These are phyloP conservation scores for Verticillium albo-atrum DNA, from an alignment of 2,329 filamentous ascomycete genomes.

Conservation along the genomic window DNA sequence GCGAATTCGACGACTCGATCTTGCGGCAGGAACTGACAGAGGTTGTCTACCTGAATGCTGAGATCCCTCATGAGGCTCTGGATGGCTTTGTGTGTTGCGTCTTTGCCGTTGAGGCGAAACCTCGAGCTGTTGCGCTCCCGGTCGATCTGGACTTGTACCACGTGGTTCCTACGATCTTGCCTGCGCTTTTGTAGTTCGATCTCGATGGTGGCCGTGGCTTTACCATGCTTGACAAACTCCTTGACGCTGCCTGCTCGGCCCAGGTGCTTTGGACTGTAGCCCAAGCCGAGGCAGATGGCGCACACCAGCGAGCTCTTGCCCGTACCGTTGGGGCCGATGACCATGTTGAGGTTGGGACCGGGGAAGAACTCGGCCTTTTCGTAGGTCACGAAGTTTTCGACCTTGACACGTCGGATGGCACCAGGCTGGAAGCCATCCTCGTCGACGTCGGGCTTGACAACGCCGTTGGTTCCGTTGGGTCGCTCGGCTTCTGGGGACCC, in stretches of 20 bases:
- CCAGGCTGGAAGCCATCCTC: constrained; percentile 59
- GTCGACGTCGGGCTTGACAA: constrained; percentile 10
- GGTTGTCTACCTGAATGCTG: constrained; percentile 93
- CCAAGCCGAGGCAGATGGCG: constrained; percentile 89
- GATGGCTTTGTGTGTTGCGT: constrained; percentile 58
- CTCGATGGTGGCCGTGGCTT: constrained; percentile 73
- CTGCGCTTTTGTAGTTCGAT: constrained; percentile 75
- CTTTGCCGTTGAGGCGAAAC: constrained; percentile 72
- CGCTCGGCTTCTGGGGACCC: constrained; percentile 1
- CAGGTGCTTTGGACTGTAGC: constrained; percentile 75
- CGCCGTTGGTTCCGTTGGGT: background rate
- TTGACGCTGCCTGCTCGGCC: constrained; percentile 80
- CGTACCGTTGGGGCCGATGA: constrained; percentile 97
- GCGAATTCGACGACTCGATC: constrained; percentile 95
- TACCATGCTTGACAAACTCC: constrained; percentile 92
- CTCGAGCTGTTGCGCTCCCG: constrained; percentile 75
- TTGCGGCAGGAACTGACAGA: constrained; percentile 95
- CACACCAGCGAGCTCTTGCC: constrained; percentile 97
- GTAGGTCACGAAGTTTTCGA: constrained; percentile 93
- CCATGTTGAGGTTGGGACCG: constrained; percentile 93
- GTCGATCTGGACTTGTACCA: constrained; percentile 73
- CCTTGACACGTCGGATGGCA: constrained; percentile 80
- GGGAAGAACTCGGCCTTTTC: constrained; percentile 86
- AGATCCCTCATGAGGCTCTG: constrained; percentile 64
- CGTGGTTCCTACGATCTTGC: constrained; percentile 58